phyloP scores from a whole-genome alignment of 768 basidiomycete species.

The Suillus alpinus region DNA sequence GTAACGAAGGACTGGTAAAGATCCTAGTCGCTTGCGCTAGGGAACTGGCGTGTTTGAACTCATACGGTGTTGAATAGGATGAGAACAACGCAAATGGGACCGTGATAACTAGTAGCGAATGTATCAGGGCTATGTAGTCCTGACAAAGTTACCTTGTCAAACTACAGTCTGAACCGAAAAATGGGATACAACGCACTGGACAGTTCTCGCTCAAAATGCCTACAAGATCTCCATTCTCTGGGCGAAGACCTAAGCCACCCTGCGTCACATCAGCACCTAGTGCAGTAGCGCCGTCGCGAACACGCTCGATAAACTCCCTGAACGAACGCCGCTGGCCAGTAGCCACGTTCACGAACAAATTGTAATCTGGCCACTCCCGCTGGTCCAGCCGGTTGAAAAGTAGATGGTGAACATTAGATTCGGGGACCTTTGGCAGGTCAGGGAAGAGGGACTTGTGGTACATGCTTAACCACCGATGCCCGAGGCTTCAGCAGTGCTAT shows the following conservation, averaged over 20 bases:
- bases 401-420: slow-evolving; percentile 53
- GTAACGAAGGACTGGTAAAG: slow-evolving; percentile 44
- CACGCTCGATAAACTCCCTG: slow-evolving; percentile 42
- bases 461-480: slow-evolving; percentile 34
- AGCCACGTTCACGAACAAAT: slow-evolving; percentile 48
- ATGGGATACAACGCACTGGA: slow-evolving; percentile 38
- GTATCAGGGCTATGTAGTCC: slow-evolving; percentile 47
- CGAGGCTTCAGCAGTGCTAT: not conserved
- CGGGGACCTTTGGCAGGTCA: slow-evolving; percentile 45
- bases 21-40: slow-evolving; percentile 44
- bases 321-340: slow-evolving; percentile 42
- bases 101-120: slow-evolving; percentile 41
- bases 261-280: no score
- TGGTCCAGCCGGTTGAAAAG: slow-evolving; percentile 55
- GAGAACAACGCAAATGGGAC: slow-evolving; percentile 48
- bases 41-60: slow-evolving; percentile 45
- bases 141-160: slow-evolving; percentile 14
- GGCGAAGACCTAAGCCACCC: no score
- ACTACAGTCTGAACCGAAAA: not conserved
- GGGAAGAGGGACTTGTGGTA: slow-evolving; percentile 57
- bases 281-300: slow-evolving; percentile 22
- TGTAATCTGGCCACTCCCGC: slow-evolving; percentile 47
- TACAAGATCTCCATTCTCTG: no score
- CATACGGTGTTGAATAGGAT: slow-evolving; percentile 45
- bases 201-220: no score